Evolutionary conservation across 2,329 filamentous ascomycete species (phyloP).

Genomic region (Calcarisporium arbuscula): DNA sequence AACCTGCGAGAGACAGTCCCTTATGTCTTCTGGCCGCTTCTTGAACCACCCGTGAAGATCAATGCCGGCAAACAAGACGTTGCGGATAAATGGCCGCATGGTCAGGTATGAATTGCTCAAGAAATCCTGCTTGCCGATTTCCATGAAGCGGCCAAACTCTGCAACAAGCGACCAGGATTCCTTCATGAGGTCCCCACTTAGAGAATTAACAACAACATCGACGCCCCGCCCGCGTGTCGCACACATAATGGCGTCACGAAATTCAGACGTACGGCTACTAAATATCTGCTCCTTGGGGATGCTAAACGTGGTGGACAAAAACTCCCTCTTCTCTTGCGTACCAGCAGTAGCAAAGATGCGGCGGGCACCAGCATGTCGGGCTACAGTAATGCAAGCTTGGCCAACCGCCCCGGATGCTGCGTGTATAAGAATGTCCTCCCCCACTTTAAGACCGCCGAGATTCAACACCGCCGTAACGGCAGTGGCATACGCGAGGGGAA

Average conservation of each 20-base stretch:
- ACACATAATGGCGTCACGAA: constrained; percentile 15
- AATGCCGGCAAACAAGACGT: constrained; percentile 4
- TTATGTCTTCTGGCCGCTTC: constrained; percentile 1
- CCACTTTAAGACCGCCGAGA: constrained; percentile 17
- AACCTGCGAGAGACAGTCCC: constrained; percentile 3
- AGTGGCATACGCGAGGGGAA: constrained; percentile 6
- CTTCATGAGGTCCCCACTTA: constrained; percentile 6
- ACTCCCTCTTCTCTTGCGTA: constrained; percentile 17
- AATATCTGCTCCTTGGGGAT: constrained; percentile 22
- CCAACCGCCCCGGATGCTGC: constrained; percentile 15
- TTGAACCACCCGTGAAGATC: constrained; percentile 1
- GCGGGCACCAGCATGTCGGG: constrained; percentile 9
- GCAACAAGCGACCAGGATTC: constrained; percentile 3
- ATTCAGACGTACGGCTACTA: constrained; percentile 15
- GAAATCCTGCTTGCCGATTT: constrained; percentile 6
- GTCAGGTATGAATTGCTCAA: constrained; percentile 2
- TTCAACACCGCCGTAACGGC: constrained; percentile 13
- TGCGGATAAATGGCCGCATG: constrained; percentile 5
- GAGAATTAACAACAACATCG: constrained; percentile 24
- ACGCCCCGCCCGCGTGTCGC: constrained; percentile 17
- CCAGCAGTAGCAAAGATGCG: constrained; percentile 23
- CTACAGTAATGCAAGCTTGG: constrained; percentile 12
- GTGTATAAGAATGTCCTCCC: constrained; percentile 16
- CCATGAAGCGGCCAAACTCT: constrained; percentile 5
- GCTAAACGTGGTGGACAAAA: constrained; percentile 17